phyloP scores from a whole-genome alignment of 306 rosid genomes.

The Prunus mume region DNA sequence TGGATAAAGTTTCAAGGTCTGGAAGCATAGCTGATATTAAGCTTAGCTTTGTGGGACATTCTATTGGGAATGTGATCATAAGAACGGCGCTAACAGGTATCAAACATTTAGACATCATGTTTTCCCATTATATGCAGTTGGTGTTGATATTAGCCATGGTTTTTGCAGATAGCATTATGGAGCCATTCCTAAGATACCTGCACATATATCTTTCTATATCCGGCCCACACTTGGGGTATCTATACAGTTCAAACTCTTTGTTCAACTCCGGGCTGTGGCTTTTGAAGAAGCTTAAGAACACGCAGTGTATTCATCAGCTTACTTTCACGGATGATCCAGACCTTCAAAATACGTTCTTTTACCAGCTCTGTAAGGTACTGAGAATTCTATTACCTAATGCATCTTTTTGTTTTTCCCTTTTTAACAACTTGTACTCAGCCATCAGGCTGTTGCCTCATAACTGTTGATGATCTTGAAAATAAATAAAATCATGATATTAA shows the following conservation, averaged over 20 bases:
- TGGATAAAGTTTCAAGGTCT: conserved; percentile 69
- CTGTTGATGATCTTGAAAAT: not conserved
- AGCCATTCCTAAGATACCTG: conserved; percentile 70
- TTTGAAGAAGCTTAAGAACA: conserved; percentile 80
- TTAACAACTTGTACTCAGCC: not conserved
- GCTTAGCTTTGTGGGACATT: conserved; percentile 95
- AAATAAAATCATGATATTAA: conserved; percentile 1
- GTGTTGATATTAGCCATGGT: conserved; percentile 24
- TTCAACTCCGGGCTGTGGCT: conserved; percentile 96
- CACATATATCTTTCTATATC: conserved; percentile 84
- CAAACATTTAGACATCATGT: conserved; percentile 14
- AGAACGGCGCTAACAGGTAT: conserved; percentile 90
- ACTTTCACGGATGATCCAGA: conserved; percentile 91
- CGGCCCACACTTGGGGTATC: conserved; percentile 97
- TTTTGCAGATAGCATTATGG: conserved; percentile 80
- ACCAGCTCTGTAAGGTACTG: conserved; percentile 77
- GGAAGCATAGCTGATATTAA: conserved; percentile 63
- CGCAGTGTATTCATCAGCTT: conserved; percentile 92
- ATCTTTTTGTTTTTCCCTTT: not conserved
- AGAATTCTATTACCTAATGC: conserved; percentile 3
- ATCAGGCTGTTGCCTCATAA: not conserved
- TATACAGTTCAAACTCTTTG: conserved; percentile 88
- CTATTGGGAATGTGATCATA: conserved; percentile 90
- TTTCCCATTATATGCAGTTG: conserved; percentile 21
- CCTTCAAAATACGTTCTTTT: conserved; percentile 80